phyloP scores from a whole-genome alignment of 345 rosid species.

The Corchorus olitorius region DNA sequence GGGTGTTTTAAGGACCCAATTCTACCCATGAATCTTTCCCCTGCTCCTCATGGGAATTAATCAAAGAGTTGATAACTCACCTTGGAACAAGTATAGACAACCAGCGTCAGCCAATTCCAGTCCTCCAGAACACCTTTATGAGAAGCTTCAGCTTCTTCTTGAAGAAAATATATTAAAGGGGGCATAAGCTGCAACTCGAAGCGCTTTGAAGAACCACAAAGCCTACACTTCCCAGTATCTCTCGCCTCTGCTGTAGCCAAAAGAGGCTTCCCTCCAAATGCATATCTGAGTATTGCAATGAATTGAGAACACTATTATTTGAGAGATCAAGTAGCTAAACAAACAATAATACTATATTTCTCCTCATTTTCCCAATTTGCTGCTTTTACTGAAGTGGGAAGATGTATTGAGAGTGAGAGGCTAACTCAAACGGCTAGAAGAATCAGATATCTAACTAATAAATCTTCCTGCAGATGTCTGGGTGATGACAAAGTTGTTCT shows the following conservation, averaged over 20 bases:
- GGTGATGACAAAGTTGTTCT: background rate
- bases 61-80: conserved; percentile 33
- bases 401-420: background rate
- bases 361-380: background rate
- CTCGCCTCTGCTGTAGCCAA: conserved; percentile 47
- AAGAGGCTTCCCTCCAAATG: conserved; percentile 68
- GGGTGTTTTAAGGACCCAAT: background rate
- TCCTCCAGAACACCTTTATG: conserved; percentile 50
- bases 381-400: background rate
- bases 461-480: background rate
- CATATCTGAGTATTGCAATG: conserved; percentile 52
- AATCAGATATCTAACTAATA: background rate
- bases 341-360: background rate
- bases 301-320: background rate
- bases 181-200: conserved; percentile 96
- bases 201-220: conserved; percentile 62
- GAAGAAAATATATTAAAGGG: conserved; percentile 73
- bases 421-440: background rate
- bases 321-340: background rate
- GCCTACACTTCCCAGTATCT: conserved; percentile 53
- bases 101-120: conserved; percentile 92
- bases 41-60: background rate
- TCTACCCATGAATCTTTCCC: background rate
- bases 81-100: conserved; percentile 78
- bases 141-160: conserved; percentile 56